phyloP scores from a whole-genome alignment of 176 grass and related monocot genomes.

The Oryza brachyantha region DNA sequence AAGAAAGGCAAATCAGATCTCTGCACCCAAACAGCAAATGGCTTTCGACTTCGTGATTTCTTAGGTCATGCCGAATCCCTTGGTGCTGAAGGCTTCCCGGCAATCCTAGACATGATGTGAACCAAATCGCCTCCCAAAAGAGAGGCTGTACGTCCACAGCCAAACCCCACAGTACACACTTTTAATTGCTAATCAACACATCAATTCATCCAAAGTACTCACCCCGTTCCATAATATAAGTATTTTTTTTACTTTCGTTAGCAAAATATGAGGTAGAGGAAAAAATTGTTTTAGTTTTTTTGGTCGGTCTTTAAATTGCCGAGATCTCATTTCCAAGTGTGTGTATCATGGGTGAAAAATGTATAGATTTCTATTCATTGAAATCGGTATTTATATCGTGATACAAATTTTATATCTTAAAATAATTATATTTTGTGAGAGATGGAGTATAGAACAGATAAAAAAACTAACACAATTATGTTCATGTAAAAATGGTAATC shows the following conservation, averaged over 20 bases:
- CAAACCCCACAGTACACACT: neutral
- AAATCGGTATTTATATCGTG: too few species aligned
- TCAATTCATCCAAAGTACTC: neutral
- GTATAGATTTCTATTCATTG: too few species aligned
- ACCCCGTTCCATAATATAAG: too few species aligned
- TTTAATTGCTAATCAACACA: neutral
- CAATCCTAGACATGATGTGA: conserved; percentile 44
- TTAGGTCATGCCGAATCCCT: conserved; percentile 41
- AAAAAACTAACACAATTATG: neutral
- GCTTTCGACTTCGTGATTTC: neutral
- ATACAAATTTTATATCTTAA: too few species aligned
- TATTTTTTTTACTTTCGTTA: too few species aligned
- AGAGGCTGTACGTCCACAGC: neutral
- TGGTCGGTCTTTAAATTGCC: too few species aligned
- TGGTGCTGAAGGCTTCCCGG: conserved; percentile 23
- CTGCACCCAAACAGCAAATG: neutral
- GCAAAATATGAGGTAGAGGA: too few species aligned
- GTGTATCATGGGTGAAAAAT: too few species aligned
- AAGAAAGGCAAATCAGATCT: neutral
- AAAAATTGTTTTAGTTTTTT: too few species aligned
- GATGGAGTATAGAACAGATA: neutral
- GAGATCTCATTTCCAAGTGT: too few species aligned
- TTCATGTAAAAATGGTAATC: conserved; percentile 11
- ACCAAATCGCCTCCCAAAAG: conserved; percentile 40
- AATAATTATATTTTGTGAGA: too few species aligned